Percentiles rank a stretch among this genome's conserved stretches.
These are phyloP conservation scores for Ormosia semicastrata DNA, from an alignment of 306 rosid species.

Conservation along the genomic window DNA sequence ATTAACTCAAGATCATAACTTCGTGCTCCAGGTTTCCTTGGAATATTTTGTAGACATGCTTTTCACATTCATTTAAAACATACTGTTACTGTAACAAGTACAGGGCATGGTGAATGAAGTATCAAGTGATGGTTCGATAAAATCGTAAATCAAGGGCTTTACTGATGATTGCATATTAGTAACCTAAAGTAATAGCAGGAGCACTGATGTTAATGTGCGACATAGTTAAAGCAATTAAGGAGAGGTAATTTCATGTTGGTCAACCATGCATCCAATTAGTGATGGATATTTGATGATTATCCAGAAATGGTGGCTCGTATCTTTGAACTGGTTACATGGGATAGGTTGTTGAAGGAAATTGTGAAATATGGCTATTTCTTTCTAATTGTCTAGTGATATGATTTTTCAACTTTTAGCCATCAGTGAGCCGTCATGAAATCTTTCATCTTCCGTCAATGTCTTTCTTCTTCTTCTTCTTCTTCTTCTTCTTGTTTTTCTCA, in stretches of 20 bases:
- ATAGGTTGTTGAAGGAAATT: constrained; percentile 13
- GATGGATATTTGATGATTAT: constrained; percentile 10
- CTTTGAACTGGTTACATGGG: background rate
- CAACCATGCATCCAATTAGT: background rate
- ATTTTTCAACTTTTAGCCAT: background rate
- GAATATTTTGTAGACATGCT: background rate
- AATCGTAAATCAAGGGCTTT: constrained; percentile 10
- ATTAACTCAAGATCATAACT: background rate
- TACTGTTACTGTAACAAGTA: background rate
- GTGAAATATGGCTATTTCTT: background rate
- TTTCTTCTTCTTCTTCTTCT: background rate
- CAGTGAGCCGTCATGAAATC: background rate
- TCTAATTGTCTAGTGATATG: background rate
- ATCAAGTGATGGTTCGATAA: constrained; percentile 1
- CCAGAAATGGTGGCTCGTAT: background rate
- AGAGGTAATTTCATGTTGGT: constrained; percentile 14
- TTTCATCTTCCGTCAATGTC: background rate
- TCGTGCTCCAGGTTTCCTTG: background rate
- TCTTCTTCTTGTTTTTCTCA: background rate
- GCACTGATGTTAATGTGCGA: constrained; percentile 16
- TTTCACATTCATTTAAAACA: background rate
- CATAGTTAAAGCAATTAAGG: constrained; percentile 9
- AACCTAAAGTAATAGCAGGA: constrained; percentile 9
- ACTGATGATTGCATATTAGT: background rate
- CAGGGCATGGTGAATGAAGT: constrained; percentile 9